Percentiles rank a stretch among this genome's conserved stretches.
These are phyloP conservation scores for Xerocomus alliaceus DNA, from an alignment of 1,284 basidiomycete species.

Conservation along the genomic window DNA sequence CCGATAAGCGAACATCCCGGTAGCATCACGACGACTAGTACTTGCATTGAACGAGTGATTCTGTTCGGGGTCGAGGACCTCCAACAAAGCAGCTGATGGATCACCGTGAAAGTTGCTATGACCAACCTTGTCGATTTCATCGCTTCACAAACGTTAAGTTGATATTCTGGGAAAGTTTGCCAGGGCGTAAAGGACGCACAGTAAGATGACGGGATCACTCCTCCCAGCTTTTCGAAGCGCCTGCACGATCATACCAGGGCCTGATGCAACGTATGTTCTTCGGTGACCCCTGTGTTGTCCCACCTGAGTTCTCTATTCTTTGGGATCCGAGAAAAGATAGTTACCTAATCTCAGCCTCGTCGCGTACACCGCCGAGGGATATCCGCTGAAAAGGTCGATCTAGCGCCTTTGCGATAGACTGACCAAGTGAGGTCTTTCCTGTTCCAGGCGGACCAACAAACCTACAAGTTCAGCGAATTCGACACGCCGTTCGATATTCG, in stretches of 20 bases:
- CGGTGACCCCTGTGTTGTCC: conserved; percentile 67
- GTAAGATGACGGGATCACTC: conserved; percentile 78
- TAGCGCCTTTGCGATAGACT: conserved; percentile 85
- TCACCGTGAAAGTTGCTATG: conserved; percentile 89
- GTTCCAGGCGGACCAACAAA: conserved; percentile 86
- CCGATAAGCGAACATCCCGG: conserved; percentile 6
- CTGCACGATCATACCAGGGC: conserved; percentile 87
- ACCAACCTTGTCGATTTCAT: conserved; percentile 90
- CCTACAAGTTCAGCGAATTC: conserved; percentile 41
- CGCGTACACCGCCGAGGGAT: conserved; percentile 89
- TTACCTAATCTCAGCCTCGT: conserved; percentile 85
- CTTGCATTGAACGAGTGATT: conserved; percentile 83
- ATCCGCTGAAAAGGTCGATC: conserved; percentile 89
- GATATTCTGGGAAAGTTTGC: conserved; percentile 24
- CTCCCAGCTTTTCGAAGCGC: conserved; percentile 87
- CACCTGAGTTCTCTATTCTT: conserved; percentile 4
- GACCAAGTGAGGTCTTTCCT: conserved; percentile 86
- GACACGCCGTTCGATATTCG: neutral
- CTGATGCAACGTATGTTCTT: conserved; percentile 89
- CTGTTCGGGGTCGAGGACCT: conserved; percentile 92
- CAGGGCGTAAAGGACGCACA: conserved; percentile 55
- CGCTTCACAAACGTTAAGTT: conserved; percentile 51
- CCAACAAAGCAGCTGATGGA: conserved; percentile 84
- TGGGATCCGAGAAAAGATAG: neutral
- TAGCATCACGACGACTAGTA: conserved; percentile 12